A percentile compares a stretch with the other conserved stretches of the same genome.
phyloP scores from a whole-genome alignment of 2,329 filamentous ascomycete genomes.

The Phyllosticta capitalensis region DNA sequence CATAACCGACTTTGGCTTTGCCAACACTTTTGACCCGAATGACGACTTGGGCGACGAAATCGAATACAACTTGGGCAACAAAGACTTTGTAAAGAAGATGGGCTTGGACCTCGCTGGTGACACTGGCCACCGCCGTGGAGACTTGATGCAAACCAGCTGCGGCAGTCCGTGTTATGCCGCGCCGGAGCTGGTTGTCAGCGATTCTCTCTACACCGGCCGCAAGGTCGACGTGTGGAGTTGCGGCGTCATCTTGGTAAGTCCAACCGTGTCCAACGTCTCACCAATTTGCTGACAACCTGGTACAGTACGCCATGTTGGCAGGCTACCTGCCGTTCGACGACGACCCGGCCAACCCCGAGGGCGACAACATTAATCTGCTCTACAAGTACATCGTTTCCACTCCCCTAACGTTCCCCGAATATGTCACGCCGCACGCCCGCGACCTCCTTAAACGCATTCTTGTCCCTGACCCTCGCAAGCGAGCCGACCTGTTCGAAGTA shows the following conservation, averaged over 20 bases:
- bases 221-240: slow-evolving; percentile 99
- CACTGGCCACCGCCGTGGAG: slow-evolving; percentile 72
- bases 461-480: slow-evolving; percentile 87
- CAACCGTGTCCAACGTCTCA: background rate
- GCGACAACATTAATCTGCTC: slow-evolving; percentile 96
- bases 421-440: slow-evolving; percentile 91
- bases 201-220: slow-evolving; percentile 90
- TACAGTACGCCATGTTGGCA: slow-evolving; percentile 93
- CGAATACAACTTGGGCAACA: slow-evolving; percentile 75
- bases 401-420: slow-evolving; percentile 94
- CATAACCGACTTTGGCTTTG: slow-evolving; percentile 98
- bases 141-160: slow-evolving; percentile 98
- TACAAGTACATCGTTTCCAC: slow-evolving; percentile 99
- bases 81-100: slow-evolving; percentile 76
- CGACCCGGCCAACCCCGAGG: slow-evolving; percentile 94
- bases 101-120: slow-evolving; percentile 72
- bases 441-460: slow-evolving; percentile 88
- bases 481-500: slow-evolving; percentile 93
- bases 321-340: slow-evolving; percentile 97
- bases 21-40: slow-evolving; percentile 85
- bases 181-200: slow-evolving; percentile 92
- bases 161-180: slow-evolving; percentile 97
- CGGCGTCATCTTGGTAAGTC: slow-evolving; percentile 87
- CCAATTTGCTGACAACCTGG: background rate
- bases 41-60: slow-evolving; percentile 88